Base-by-base conservation (phyloP, 2,329 filamentous ascomycete species). In the Lomentospora prolificans region DNA sequence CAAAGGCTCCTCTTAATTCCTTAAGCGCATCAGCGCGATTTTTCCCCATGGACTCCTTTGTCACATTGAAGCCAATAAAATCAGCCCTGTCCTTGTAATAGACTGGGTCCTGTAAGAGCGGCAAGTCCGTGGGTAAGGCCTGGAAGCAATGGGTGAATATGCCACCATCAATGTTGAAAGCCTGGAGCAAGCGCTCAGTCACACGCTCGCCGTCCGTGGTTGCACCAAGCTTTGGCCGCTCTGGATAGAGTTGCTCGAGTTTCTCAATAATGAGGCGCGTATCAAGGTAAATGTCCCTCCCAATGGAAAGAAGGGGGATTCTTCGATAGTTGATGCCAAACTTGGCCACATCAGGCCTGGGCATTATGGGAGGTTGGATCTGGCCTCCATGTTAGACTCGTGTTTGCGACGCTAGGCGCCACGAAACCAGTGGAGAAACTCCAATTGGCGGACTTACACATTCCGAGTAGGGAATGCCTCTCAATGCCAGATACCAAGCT, bases 221-320 rank as follows among this genome's bases (percentile, higher is more conserved):
- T 31, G 72, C 65, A 36, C 70, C 69, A 24, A 72, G 67, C 1
- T 64, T 67, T 0, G 71, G 64, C 12, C 70, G 65, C 2, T 72
- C 59, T 0, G 78, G 78, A 64, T 78, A 81, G 33, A 78, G 69
- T 1, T 70, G 62, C 62, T 88, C 82, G 1, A 90, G 79, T 65
- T 82, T 85, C 25, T 68, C 67, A 19, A 90, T 67, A 61, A 89
- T 89, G 22, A 89, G 76, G 2, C 83, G 80, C 2, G 83, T 84
- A 71, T 90, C 86, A 58, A 81, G 72, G 70, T 88, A 89, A 46
- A 90, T 70, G 63, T 87, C 80, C 4, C 79, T 74, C 14, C 84
- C 85, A 61, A 89, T 82, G 22, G 81, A 70, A 53, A 89, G 68
- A 53, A 89, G 64, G 1, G 86, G 86, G 57, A 89, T 88, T 57